phyloP scores from a whole-genome alignment of 768 basidiomycete genomes.

The Hemileccinum impolitum region DNA sequence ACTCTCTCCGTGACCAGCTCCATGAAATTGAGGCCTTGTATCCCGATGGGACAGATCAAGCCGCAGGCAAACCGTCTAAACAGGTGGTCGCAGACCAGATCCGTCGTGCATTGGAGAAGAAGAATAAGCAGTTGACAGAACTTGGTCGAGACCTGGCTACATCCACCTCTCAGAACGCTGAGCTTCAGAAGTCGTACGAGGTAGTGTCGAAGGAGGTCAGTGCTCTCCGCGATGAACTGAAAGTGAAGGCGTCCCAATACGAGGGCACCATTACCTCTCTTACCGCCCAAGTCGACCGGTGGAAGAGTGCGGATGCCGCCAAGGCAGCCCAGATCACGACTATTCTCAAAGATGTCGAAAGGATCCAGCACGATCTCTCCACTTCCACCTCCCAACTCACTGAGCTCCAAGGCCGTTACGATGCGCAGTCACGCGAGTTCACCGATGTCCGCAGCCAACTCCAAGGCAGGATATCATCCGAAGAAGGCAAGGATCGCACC shows the following conservation, averaged over 20 bases:
- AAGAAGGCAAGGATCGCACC: background rate
- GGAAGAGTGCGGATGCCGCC: background rate
- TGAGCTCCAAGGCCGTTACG: conserved; percentile 1
- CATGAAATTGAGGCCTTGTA: background rate
- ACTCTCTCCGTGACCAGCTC: background rate
- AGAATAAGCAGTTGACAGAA: background rate
- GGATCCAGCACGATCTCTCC: background rate
- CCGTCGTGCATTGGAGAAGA: background rate
- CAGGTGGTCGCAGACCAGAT: background rate
- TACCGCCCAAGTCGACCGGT: background rate
- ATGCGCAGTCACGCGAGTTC: conserved; percentile 5
- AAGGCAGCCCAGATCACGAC: background rate
- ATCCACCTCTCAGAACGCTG: background rate
- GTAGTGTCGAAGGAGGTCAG: background rate
- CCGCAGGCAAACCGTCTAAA: background rate
- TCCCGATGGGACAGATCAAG: background rate
- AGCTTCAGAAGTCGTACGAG: conserved; percentile 4
- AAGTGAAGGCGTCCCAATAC: conserved; percentile 1
- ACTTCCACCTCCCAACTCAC: background rate
- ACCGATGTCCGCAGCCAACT: background rate
- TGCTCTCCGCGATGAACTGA: background rate
- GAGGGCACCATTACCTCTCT: background rate
- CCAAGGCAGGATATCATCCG: background rate
- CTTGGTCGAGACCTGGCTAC: conserved; percentile 1
- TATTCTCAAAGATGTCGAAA: background rate